Conservation (phyloP, 176 grass and related monocot genomes). For the Cenchrus americanus region DNA sequence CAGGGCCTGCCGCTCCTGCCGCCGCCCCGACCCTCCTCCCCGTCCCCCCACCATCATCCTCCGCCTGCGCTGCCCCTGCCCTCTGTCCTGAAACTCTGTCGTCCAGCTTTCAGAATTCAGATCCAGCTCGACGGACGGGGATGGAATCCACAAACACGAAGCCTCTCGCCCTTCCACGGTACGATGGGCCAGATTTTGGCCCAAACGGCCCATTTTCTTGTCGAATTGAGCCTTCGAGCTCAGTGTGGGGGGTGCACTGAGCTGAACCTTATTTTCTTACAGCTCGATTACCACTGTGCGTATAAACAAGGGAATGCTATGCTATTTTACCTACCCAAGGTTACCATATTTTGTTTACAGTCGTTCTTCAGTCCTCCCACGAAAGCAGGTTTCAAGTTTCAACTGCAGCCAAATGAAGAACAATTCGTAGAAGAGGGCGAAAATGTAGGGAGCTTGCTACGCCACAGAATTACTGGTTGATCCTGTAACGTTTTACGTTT, state of each 20-base stretch:
- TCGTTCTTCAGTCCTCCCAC: not conserved
- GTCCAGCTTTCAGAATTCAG: not conserved
- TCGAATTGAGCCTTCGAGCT: not conserved
- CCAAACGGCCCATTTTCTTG: not conserved
- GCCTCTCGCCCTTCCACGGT: not conserved
- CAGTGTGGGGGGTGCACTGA: too few relatives aligned
- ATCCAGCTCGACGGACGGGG: not conserved
- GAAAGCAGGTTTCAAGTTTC: not conserved
- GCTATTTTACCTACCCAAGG: too few relatives aligned
- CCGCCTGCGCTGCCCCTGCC: not conserved
- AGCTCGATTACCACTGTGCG: too few relatives aligned
- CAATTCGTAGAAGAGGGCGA: not conserved
- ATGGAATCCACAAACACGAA: not conserved
- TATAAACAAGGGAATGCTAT: too few relatives aligned
- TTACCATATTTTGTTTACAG: not conserved
- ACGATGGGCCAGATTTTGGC: not conserved
- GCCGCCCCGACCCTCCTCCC: slow-evolving; percentile 38
- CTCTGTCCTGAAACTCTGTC: not conserved
- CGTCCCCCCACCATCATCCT: slow-evolving; percentile 47
- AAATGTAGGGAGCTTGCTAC: not conserved
- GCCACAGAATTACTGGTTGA: not conserved
- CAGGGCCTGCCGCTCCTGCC: slow-evolving; percentile 53
- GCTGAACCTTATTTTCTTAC: too few relatives aligned
- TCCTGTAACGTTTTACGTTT: slow-evolving; percentile 21
- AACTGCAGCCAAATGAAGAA: too few relatives aligned